Conservation (phyloP, 1,139 yeast species). For the Debaryomyces nepalensis region DNA sequence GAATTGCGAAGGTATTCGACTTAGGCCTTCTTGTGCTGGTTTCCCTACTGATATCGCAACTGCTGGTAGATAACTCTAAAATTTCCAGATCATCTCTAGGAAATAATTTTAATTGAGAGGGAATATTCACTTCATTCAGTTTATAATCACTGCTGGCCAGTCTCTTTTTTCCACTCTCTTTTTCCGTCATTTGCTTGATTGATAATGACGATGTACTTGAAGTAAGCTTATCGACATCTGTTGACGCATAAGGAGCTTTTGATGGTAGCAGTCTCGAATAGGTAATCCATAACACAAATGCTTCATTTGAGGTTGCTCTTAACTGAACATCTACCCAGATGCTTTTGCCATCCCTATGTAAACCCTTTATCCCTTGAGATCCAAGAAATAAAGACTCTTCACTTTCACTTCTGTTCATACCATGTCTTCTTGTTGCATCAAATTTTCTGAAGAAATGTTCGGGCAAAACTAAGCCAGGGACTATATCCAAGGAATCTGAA, state of each 20-base stretch:
- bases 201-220: slow-evolving; percentile 26
- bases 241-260: slow-evolving; percentile 25
- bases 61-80: slow-evolving; percentile 37
- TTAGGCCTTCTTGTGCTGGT: slow-evolving; percentile 41
- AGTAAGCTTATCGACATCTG: slow-evolving; percentile 32
- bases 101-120: slow-evolving; percentile 61
- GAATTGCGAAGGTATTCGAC: slow-evolving; percentile 33
- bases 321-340: slow-evolving; percentile 79
- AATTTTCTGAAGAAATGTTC: slow-evolving; percentile 84
- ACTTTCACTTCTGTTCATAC: slow-evolving; percentile 17
- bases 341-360: slow-evolving; percentile 69
- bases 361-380: slow-evolving; percentile 69
- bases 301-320: slow-evolving; percentile 64
- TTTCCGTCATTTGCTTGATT: slow-evolving; percentile 15
- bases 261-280: slow-evolving; percentile 57
- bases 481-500: slow-evolving; percentile 39
- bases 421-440: slow-evolving; percentile 33
- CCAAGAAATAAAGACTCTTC: slow-evolving; percentile 56
- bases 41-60: slow-evolving; percentile 38
- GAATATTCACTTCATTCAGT: slow-evolving; percentile 36
- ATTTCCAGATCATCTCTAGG: slow-evolving; percentile 41
- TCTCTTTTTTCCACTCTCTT: slow-evolving; percentile 17
- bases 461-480: slow-evolving; percentile 71
- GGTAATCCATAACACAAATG: slow-evolving; percentile 83
- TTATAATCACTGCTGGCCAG: slow-evolving; percentile 20